Base-by-base conservation (phyloP, 176 grass and related monocot species). In the Tillandsia leiboldiana region DNA sequence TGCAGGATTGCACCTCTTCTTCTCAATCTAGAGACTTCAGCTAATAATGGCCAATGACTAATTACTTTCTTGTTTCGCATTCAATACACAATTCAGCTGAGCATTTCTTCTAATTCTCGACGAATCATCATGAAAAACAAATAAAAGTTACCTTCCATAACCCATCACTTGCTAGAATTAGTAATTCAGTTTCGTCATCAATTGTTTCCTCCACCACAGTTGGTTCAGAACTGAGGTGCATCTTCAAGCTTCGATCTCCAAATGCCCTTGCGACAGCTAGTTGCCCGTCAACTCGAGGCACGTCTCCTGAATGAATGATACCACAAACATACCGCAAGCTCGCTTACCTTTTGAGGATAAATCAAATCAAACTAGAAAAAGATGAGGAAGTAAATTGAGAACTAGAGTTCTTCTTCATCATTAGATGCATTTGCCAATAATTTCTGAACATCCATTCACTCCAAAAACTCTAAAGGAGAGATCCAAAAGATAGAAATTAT, bases 111-210 rank as follows among this genome's bases (percentile, higher is more conserved):
- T 42, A 42, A 42, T 42, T 5, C 20, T 17, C 50, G 22, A 9
- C 49, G 13, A 12, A 9, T 8, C 11, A 29, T 63, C 12, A 6
- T 65, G 20, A n/a, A 10, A 56, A 42, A n/a, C 7, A 42, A 3
- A 8, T 12, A 24, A 82, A 22, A 18, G 27, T 58, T 77, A 99
- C 94, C 94, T 99, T 99, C 94, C 94, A 99, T 48, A 99, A 82
- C 15, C 94, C 94, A 57, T 99, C 94, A 66, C 94, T 99, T 73
- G 94, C 94, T 70, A 99, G 90, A 81, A 99, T 99, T 73, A 99
- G 57, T 26, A 86, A 86, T 50, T 99, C 87, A 1, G 67, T 73
- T 64, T 64, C 78, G 50, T 93, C 90, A 65, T 93, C 70, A 3
- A 93, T 87, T 51, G 24, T 10, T 72, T 86, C 72, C 26, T 86